A percentile compares a stretch with the other conserved stretches of the same genome.
phyloP scores from a whole-genome alignment of 2,329 filamentous ascomycete genomes.

The Fusarium tricinctum region DNA sequence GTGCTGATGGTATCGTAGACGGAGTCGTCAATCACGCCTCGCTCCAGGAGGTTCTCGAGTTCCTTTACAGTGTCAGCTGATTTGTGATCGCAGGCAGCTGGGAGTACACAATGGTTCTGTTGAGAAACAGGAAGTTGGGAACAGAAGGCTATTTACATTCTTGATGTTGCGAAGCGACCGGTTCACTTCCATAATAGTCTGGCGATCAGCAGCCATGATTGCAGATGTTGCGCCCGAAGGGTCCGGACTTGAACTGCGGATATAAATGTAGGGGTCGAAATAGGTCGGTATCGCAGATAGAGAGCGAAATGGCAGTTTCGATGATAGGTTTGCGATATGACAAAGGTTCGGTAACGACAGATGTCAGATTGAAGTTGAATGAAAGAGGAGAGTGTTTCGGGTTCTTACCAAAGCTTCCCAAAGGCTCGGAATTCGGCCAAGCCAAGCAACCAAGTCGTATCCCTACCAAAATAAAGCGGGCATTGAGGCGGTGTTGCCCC shows the following conservation, averaged over 20 bases:
- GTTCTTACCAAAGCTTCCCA: constrained; percentile 10
- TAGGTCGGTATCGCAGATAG: background rate
- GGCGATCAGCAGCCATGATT: constrained; percentile 66
- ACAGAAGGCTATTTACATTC: constrained; percentile 67
- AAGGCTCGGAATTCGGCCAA: constrained; percentile 21
- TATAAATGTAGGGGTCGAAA: constrained; percentile 10
- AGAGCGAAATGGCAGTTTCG: background rate
- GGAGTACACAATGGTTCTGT: background rate
- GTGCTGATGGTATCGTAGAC: constrained; percentile 81
- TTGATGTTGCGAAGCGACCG: constrained; percentile 89
- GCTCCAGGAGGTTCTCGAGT: constrained; percentile 89
- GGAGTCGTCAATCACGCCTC: constrained; percentile 80
- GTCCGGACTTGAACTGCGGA: constrained; percentile 7
- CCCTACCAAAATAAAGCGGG: constrained; percentile 43
- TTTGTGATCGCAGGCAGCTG: background rate
- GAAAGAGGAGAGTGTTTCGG: constrained; percentile 30
- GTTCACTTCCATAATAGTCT: constrained; percentile 78
- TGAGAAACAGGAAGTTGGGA: background rate
- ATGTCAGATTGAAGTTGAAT: constrained; percentile 27
- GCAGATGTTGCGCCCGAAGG: constrained; percentile 21
- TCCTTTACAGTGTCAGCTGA: constrained; percentile 69
- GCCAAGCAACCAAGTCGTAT: background rate
- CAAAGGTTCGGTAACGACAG: constrained; percentile 19
- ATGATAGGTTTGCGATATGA: constrained; percentile 13
- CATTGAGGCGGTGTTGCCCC: constrained; percentile 48